Evolutionary conservation across 2,329 filamentous ascomycete species (phyloP).

Genomic region (Berkeleyomyces rouxiae): DNA sequence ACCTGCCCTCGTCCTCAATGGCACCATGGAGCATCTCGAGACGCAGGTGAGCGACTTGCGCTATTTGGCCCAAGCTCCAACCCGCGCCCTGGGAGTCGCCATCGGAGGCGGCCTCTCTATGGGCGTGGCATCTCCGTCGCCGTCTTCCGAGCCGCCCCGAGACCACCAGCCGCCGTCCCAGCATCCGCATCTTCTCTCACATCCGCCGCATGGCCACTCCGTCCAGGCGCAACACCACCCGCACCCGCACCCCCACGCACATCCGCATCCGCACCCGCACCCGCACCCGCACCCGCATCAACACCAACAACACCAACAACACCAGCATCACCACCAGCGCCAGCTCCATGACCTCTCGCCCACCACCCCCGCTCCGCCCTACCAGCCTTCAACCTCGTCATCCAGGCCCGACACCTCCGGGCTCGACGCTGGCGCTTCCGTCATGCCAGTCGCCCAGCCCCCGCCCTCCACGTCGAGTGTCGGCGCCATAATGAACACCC

Average conservation of each 20-base stretch:
- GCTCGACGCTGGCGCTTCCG: not conserved
- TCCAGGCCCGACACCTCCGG: not conserved
- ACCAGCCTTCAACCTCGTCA: not conserved
- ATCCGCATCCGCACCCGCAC: not conserved
- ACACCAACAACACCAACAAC: not conserved
- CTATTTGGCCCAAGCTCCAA: conserved; percentile 29
- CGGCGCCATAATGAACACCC: not conserved
- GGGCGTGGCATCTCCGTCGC: conserved; percentile 22
- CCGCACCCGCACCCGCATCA: not conserved
- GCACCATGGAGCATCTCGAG: conserved; percentile 36
- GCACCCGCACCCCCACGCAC: not conserved
- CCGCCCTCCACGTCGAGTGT: not conserved
- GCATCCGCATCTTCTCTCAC: not conserved
- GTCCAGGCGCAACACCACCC: not conserved
- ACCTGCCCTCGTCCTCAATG: conserved; percentile 10
- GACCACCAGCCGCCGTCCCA: conserved; percentile 19
- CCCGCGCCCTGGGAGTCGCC: conserved; percentile 19
- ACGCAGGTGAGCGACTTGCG: conserved; percentile 37
- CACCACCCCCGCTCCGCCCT: not conserved
- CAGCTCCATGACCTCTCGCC: conserved; percentile 1
- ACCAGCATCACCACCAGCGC: conserved; percentile 4
- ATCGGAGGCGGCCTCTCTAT: conserved; percentile 8
- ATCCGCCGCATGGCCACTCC: not conserved
- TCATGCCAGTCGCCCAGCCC: not conserved
- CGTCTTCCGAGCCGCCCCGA: conserved; percentile 34